phyloP scores from a whole-genome alignment of 1,284 basidiomycete genomes.

The Marasmius sp. region DNA sequence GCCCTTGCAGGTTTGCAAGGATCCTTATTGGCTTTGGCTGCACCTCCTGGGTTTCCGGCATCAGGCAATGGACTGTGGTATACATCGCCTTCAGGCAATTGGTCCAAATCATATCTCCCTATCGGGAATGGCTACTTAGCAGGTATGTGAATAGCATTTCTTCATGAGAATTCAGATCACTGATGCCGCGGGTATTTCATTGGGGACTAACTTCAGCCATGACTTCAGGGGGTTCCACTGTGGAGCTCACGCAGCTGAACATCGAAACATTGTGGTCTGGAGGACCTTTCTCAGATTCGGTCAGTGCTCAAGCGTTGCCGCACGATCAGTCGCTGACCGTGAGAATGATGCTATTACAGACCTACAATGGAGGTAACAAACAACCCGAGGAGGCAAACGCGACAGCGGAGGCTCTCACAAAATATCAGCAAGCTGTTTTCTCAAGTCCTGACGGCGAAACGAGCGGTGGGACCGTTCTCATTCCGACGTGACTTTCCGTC shows the following conservation, averaged over 20 bases:
- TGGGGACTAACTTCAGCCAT: conserved; percentile 43
- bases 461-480: conserved; percentile 40
- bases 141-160: conserved; percentile 36
- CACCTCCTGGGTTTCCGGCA: conserved; percentile 57
- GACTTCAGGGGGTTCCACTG: conserved; percentile 58
- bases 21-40: conserved; percentile 9
- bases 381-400: conserved; percentile 41
- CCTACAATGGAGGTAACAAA: conserved; percentile 73
- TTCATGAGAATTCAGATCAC: background rate
- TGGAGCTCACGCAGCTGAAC: conserved; percentile 66
- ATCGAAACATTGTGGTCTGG: conserved; percentile 77
- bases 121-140: conserved; percentile 75
- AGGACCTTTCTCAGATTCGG: conserved; percentile 67
- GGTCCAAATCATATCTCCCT: conserved; percentile 63
- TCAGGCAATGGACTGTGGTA: conserved; percentile 80
- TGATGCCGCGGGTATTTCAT: background rate
- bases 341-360: conserved; percentile 29
- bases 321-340: background rate
- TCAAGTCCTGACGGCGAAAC: conserved; percentile 58
- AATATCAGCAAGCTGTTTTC: conserved; percentile 59
- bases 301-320: conserved; percentile 17
- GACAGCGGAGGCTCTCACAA: conserved; percentile 50
- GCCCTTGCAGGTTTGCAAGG: no score
- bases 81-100: conserved; percentile 47
- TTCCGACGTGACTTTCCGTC: background rate